Conservation (phyloP, 2,329 filamentous ascomycete species). For the Microsporum audouinii region DNA sequence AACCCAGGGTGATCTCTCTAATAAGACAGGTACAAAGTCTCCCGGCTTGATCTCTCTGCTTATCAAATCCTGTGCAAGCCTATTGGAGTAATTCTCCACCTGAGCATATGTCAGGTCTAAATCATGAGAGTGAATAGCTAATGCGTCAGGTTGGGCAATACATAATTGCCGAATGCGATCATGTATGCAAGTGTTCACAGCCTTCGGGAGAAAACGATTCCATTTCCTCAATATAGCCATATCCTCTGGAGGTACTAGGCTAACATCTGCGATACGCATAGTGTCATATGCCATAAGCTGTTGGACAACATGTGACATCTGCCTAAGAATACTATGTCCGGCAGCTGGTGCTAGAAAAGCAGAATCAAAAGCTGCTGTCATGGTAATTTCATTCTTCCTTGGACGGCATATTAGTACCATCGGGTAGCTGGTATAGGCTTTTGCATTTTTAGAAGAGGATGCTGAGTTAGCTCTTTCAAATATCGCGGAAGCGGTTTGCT, state of each 20-base stretch:
- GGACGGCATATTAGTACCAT: neutral
- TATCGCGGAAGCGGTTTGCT: too few relatives aligned
- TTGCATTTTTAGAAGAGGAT: neutral
- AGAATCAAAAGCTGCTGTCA: neutral
- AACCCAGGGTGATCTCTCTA: conserved; percentile 14
- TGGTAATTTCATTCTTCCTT: neutral
- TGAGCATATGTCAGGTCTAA: conserved; percentile 12
- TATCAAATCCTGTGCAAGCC: conserved; percentile 3
- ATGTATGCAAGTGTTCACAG: conserved; percentile 11
- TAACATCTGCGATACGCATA: neutral
- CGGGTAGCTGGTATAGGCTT: too few relatives aligned
- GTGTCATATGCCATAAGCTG: neutral
- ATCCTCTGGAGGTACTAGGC: neutral
- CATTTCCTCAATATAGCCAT: neutral
- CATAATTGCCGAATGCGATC: conserved; percentile 13
- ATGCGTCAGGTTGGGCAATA: conserved; percentile 7
- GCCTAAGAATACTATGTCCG: too few relatives aligned
- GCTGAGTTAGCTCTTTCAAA: neutral
- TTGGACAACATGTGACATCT: neutral
- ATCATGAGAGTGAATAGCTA: conserved; percentile 18
- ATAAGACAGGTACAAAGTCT: conserved; percentile 9
- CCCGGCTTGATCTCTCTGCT: conserved; percentile 15
- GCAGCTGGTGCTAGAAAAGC: neutral
- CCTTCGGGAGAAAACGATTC: conserved; percentile 7
- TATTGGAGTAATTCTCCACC: conserved; percentile 15